These are phyloP conservation scores for Wickerhamiella bombiphila DNA, from an alignment of 805 yeast species.

Conservation along the genomic window DNA sequence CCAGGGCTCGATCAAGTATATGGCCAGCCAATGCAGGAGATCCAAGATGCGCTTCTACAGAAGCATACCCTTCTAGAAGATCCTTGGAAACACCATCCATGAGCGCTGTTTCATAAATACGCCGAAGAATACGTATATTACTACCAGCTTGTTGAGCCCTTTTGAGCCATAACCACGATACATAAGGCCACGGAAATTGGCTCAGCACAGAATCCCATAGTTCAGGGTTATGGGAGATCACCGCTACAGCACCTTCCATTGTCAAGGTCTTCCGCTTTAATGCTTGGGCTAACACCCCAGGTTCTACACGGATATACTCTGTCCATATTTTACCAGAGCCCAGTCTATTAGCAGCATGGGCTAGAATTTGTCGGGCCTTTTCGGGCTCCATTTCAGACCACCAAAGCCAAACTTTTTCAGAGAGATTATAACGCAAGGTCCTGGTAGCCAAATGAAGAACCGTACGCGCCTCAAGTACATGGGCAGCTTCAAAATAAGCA, in stretches of 20 bases:
- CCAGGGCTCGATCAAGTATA: constrained; percentile 2
- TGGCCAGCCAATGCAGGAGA: constrained; percentile 5
- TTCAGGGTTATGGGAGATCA: no score
- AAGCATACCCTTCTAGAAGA: constrained; percentile 5
- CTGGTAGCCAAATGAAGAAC: background rate
- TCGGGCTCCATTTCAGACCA: constrained; percentile 5
- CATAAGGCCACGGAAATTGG: no score
- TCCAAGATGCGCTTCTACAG: constrained; percentile 7
- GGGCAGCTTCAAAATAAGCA: constrained; percentile 1
- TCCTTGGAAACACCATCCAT: constrained; percentile 5
- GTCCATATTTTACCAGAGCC: background rate
- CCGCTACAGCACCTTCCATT: background rate
- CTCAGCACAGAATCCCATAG: no score
- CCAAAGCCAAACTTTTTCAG: constrained; percentile 6
- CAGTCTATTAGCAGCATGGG: background rate
- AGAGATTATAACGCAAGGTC: background rate
- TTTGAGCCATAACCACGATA: background rate
- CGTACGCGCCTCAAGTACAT: background rate
- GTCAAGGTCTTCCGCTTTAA: background rate
- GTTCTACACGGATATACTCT: background rate
- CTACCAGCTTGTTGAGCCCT: background rate
- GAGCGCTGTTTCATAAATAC: background rate
- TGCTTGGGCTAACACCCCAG: background rate
- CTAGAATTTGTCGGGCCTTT: background rate
- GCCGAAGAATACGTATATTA: background rate